Evolutionary conservation across 2,329 filamentous ascomycete genomes (phyloP), one percentile per base, ranked within the genome.

Genomic region (Chrysoporthe deuterocubensis): DNA sequence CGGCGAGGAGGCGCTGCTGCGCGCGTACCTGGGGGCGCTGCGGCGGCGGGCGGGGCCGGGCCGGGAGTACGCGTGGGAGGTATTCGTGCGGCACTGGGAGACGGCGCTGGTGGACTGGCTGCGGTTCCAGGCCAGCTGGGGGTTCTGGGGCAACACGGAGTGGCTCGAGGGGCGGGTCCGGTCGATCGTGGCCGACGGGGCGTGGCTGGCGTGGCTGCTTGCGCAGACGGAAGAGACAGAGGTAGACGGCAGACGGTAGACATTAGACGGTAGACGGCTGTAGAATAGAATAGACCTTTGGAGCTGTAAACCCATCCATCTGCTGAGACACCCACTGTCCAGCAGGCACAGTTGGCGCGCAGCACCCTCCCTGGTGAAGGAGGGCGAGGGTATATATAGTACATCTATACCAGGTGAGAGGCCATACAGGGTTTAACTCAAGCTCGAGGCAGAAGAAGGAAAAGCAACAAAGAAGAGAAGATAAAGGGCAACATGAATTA

Each of bases 31-130:
- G 43, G 66, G 72, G 0, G 74, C 71, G 0, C 70, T 88, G 1
- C 73, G 80, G 18, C 68, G 69, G 2, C 26, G 2, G 26, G 26
- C 26, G 1, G 71, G 4, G 68, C 76, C 57, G 2, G 74, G 70
- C 9, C 77, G 74, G 48, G 71, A 75, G 1, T 91, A 91, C 65
- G 77, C 80, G 0, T 90, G 87, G 85, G 77, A 82, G 0, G 73
- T 78, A 0, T 85, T 91, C 18, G 74, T 83, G 5, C 76, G 83
- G 26, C 89, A 92, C 71, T 91, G 89, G 88, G 88, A 92, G 75
- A 84, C 83, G 3, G 89, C 89, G 0, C 75, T 91, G 3, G 88
- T 91, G 0, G 89, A 92, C 73, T 92, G 89, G 89, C 82, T 89
- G 68, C 75, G 86, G 6, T 88, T 88, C 64, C 85, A 88, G 74